Evolutionary conservation across 768 basidiomycete genomes (phyloP).

Genomic region (Phanerochaete carnosa): DNA sequence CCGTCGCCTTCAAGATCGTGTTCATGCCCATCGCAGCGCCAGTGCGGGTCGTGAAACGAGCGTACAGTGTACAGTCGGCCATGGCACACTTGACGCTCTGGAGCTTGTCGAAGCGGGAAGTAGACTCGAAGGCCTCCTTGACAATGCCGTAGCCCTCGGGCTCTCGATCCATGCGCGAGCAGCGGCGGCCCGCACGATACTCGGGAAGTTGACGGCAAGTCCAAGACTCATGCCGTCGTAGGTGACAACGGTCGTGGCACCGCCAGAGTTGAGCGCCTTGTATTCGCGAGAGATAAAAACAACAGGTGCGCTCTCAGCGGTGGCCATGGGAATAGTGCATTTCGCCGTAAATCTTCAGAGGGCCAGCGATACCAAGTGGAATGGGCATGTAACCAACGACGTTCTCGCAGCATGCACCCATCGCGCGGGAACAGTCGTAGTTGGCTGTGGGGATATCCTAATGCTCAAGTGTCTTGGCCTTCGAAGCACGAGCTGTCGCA

Average conservation of each 20-base stretch:
- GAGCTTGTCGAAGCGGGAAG: constrained; percentile 88
- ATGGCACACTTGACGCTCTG: constrained; percentile 83
- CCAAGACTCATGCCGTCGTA: constrained; percentile 97
- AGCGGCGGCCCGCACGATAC: constrained; percentile 70
- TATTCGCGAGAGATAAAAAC: constrained; percentile 96
- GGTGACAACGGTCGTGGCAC: constrained; percentile 90
- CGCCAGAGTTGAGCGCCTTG: constrained; percentile 95
- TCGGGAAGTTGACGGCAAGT: constrained; percentile 96
- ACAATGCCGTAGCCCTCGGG: constrained; percentile 72
- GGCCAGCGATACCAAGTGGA: constrained; percentile 95
- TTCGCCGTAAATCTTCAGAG: constrained; percentile 84
- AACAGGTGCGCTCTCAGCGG: constrained; percentile 98
- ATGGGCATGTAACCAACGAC: constrained; percentile 96
- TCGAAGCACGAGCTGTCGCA: constrained; percentile 71
- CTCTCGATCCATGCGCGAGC: constrained; percentile 88
- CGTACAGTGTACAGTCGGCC: constrained; percentile 90
- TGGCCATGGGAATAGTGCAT: constrained; percentile 96
- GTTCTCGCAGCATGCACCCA: constrained; percentile 98
- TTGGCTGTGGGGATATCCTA: constrained; percentile 79
- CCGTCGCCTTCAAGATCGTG: constrained; percentile 99
- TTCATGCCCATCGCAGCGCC: constrained; percentile 99
- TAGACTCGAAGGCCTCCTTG: constrained; percentile 88
- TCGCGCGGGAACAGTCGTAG: constrained; percentile 92
- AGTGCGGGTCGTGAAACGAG: constrained; percentile 91
- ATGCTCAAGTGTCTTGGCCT: constrained; percentile 77